Base-by-base conservation (phyloP, 345 rosid genomes). In the Melaleuca quinquenervia region DNA sequence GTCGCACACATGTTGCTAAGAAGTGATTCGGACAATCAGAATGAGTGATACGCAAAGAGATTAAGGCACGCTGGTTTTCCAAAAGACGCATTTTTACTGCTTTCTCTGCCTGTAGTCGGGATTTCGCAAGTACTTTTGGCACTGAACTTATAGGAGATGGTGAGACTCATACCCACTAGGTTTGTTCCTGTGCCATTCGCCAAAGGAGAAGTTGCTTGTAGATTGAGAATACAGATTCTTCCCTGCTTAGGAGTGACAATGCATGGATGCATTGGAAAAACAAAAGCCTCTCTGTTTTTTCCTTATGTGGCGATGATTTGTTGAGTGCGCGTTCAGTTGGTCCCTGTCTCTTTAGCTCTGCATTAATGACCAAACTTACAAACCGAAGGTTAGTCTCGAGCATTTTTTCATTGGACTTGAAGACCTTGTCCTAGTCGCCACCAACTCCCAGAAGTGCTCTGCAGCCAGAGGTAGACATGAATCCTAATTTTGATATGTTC, bases 1-100 rank as follows among this genome's bases (percentile, higher is more conserved):
- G 90, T 92, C 90, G 16, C 94, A 90, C n/a, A 91, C 92, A 87
- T 86, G 91, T 82, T 75, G 89, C 70, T 90, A 91, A 62, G 88
- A 6, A 45, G 84, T 52, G 84, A 49, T 49, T 62, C 88, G 84
- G 50, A 85, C 29, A 83, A 54, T 84, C 13, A 78, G 82, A 22
- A 84, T 83, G 62, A 90, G 87, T 36, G 51, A 50, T 24, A 93
- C 54, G 29, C 87, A 51, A 62, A 88, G 76, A 36, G 82, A 45
- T 50, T 50, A 55, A 64, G 82, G 87, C 36, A 56, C 16, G 50
- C 22, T 83, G 75, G 24, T 7, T 56, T 32, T 84, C 32, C 90
- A 90, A 20, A 60, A 4, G 29, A 32, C 32, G 45, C 70, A 45
- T 50, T 18, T 82, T 32, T 60, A 36, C 53, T 85, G 87, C 56